Conservation (phyloP, 805 yeast genomes). For the Saccharomycopsis babjevae region DNA sequence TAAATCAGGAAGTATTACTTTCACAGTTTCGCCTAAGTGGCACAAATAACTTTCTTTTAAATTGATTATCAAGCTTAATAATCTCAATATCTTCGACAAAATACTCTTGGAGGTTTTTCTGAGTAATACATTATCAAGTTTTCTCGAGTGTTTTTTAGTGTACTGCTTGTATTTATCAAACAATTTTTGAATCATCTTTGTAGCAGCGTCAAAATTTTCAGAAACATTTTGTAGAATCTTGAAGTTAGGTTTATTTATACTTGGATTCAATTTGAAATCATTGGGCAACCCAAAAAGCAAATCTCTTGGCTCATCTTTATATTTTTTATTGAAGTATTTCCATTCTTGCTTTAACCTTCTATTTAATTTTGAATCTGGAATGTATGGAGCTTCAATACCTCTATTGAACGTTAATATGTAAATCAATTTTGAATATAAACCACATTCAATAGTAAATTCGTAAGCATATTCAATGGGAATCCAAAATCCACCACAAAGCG, state of each 20-base stretch:
- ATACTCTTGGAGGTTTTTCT: not conserved
- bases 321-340: not conserved
- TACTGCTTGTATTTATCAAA: not conserved
- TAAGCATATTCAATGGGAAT: conserved; percentile 17
- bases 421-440: not conserved
- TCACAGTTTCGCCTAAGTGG: not conserved
- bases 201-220: not conserved
- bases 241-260: conserved; percentile 1
- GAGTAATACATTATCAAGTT: not conserved
- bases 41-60: not conserved
- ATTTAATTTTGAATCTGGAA: not conserved
- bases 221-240: not conserved
- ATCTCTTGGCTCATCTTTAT: not conserved
- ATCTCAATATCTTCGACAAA: not conserved
- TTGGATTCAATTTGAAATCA: conserved; percentile 7
- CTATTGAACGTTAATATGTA: not conserved
- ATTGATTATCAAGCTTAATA: not conserved
- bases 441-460: conserved; percentile 20
- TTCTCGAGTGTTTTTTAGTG: not conserved
- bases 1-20: not conserved
- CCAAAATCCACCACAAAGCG: conserved; percentile 26
- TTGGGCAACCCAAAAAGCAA: conserved; percentile 6
- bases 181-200: not conserved
- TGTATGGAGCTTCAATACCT: not conserved
- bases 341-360: not conserved